Conservation (phyloP, 148 eudicot genomes). For the Suaeda aralocaspica region DNA sequence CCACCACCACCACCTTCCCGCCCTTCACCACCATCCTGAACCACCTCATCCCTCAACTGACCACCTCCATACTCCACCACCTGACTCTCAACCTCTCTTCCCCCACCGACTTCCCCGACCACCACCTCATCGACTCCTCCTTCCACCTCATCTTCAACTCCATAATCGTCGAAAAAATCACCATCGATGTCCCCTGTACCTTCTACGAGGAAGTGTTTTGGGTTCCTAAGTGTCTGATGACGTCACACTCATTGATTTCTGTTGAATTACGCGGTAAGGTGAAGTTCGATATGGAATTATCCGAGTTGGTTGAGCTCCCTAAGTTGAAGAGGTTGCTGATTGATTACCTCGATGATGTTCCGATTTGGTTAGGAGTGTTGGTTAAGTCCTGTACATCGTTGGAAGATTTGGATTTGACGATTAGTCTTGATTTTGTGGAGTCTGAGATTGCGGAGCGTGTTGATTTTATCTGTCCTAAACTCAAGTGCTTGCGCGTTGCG, state of each 20-base stretch:
- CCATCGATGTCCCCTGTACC: background rate
- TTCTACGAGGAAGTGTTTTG: background rate
- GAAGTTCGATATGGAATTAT: background rate
- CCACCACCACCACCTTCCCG: background rate
- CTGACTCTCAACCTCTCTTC: background rate
- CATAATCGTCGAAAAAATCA: background rate
- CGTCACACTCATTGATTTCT: background rate
- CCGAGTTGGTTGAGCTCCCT: background rate
- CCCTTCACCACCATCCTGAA: too few species aligned
- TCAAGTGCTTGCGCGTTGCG: constrained; percentile 3
- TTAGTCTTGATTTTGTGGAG: background rate
- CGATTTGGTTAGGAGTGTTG: background rate
- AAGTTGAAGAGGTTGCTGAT: constrained; percentile 7
- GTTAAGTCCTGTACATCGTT: constrained; percentile 7
- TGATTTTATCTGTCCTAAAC: background rate
- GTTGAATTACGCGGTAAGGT: background rate
- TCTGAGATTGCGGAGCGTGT: background rate
- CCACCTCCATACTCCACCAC: background rate
- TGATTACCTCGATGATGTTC: background rate
- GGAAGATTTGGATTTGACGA: constrained; percentile 7
- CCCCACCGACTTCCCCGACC: background rate
- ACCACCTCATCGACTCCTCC: background rate
- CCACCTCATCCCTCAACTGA: background rate
- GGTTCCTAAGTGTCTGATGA: constrained; percentile 4
- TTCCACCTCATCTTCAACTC: background rate